Evolutionary conservation across 2,329 filamentous ascomycete genomes (phyloP).

Genomic region (Botrytis squamosa): DNA sequence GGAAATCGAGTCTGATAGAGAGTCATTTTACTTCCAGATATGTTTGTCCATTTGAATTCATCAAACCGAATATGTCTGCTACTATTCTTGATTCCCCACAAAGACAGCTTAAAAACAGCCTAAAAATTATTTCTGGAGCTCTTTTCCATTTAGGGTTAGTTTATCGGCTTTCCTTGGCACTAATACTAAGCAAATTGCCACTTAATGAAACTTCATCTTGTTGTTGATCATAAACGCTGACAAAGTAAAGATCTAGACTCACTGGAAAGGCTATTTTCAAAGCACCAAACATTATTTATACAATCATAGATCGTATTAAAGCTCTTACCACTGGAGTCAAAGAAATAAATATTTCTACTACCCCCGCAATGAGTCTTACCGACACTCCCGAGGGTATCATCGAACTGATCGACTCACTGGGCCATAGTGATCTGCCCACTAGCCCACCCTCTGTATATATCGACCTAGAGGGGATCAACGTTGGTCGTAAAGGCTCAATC

Average conservation of each 20-base stretch:
- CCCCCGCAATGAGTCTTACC: background rate
- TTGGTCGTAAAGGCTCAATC: conserved; percentile 44
- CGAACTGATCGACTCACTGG: conserved; percentile 16
- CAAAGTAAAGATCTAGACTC: background rate
- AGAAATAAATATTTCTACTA: background rate
- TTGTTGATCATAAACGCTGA: background rate
- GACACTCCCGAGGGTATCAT: conserved; percentile 12
- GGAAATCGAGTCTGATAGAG: background rate
- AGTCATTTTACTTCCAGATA: background rate
- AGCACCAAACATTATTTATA: background rate
- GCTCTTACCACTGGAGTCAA: background rate
- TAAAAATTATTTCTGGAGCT: background rate
- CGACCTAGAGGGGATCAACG: conserved; percentile 47
- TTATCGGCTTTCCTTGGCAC: background rate
- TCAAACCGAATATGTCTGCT: background rate
- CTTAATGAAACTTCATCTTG: background rate
- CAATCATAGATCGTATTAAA: background rate
- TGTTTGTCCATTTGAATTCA: background rate
- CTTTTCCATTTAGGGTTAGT: conserved; percentile 1
- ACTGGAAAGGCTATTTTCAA: background rate
- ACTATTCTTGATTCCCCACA: background rate
- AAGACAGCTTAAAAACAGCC: background rate
- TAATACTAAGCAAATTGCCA: background rate
- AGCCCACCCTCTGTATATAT: conserved; percentile 42
- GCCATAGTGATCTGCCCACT: conserved; percentile 25